Percentiles rank a stretch among this genome's conserved stretches.
These are phyloP conservation scores for Micromonas commoda DNA, from an alignment of 139 green algal species.

Conservation along the genomic window DNA sequence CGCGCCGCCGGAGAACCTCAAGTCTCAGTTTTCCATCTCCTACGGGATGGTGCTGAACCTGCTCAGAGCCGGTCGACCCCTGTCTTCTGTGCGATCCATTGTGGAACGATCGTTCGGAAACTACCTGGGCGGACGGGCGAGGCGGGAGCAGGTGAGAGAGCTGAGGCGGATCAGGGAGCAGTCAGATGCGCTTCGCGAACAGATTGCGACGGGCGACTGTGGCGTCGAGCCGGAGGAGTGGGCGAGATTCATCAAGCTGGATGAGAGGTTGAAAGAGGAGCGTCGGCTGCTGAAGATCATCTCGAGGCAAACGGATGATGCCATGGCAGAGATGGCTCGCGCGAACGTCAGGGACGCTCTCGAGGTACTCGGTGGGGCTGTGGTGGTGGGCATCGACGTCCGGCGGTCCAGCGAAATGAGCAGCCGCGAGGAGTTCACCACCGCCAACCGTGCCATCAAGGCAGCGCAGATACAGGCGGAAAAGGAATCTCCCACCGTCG, in stretches of 20 bases:
- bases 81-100: conserved; percentile 29
- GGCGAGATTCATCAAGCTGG: conserved; percentile 3
- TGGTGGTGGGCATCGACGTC: background rate
- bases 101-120: conserved; percentile 44
- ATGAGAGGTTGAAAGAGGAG: conserved; percentile 13
- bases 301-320: background rate
- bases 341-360: background rate
- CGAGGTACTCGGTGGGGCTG: background rate
- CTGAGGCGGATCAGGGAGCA: background rate
- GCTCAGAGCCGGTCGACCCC: conserved; percentile 22
- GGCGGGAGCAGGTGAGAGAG: background rate
- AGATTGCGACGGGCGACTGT: background rate
- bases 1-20: conserved; percentile 29
- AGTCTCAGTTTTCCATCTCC: conserved; percentile 42
- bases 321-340: background rate
- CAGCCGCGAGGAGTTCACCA: too few species aligned
- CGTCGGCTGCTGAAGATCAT: conserved; percentile 7
- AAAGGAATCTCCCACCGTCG: background rate
- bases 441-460: too few species aligned
- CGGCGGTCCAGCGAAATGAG: too few species aligned
- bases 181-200: background rate
- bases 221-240: conserved; percentile 6
- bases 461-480: too few species aligned
- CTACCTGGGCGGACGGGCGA: conserved; percentile 41
- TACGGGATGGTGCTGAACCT: conserved; percentile 50